Conservation (phyloP, 768 basidiomycete species). For the Suillus luteus region DNA sequence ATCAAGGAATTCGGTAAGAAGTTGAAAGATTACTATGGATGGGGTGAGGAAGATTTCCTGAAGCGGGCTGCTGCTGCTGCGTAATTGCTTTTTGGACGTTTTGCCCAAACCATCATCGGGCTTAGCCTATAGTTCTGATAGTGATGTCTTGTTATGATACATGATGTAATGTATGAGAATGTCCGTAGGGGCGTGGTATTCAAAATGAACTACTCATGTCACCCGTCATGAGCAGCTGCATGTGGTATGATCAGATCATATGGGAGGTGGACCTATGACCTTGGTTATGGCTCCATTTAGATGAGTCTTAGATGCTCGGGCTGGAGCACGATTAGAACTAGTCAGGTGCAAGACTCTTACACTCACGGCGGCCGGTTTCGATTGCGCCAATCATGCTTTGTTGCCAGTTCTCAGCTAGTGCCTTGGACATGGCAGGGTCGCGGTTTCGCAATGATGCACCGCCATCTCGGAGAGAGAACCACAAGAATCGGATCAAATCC, state of each 20-base stretch:
- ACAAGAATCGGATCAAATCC: constrained; percentile 27
- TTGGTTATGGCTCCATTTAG: background rate
- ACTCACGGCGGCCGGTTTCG: constrained; percentile 26
- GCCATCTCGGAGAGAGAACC: constrained; percentile 34
- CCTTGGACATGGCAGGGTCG: constrained; percentile 20
- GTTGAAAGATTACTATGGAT: constrained; percentile 66
- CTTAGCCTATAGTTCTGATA: background rate
- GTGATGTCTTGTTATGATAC: background rate
- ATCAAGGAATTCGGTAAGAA: constrained; percentile 58
- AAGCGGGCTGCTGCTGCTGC: constrained; percentile 18
- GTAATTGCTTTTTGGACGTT: background rate
- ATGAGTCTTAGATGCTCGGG: constrained; percentile 9
- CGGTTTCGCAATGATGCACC: constrained; percentile 23
- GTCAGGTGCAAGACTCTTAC: background rate
- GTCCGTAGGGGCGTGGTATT: background rate
- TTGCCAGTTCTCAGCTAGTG: constrained; percentile 23
- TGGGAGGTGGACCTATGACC: constrained; percentile 1
- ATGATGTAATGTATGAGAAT: background rate
- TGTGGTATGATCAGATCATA: background rate
- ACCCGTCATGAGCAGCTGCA: background rate
- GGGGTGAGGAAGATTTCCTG: constrained; percentile 51
- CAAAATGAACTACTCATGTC: background rate
- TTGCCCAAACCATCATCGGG: background rate
- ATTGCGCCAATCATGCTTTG: constrained; percentile 18
- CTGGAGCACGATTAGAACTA: constrained; percentile 14